These are phyloP conservation scores for Iodosphaeria phyllophila DNA, from an alignment of 2,329 filamentous ascomycete genomes.

Conservation along the genomic window DNA sequence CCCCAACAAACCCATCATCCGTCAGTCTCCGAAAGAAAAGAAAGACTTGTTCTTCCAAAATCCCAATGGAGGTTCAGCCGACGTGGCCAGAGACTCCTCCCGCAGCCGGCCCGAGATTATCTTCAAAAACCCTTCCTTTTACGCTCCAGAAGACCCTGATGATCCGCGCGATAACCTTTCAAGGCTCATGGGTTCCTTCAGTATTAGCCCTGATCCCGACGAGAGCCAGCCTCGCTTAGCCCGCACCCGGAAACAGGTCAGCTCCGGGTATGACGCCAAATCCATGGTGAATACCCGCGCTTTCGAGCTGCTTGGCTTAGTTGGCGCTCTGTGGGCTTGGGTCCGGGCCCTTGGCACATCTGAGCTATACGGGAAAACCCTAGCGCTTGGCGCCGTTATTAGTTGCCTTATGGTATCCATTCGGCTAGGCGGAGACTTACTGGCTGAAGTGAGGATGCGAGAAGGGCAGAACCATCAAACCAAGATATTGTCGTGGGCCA, in stretches of 20 bases:
- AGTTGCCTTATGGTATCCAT: conserved; percentile 12
- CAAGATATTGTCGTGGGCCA: conserved; percentile 9
- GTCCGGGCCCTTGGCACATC: conserved; percentile 8
- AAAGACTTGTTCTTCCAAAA: conserved; percentile 30
- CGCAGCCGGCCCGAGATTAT: conserved; percentile 6
- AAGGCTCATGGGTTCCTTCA: conserved; percentile 15
- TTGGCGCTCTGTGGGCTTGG: conserved; percentile 11
- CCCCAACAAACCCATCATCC: conserved; percentile 32
- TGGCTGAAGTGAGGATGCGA: conserved; percentile 9
- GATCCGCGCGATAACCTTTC: conserved; percentile 14
- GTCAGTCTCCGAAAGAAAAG: conserved; percentile 22
- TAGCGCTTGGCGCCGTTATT: conserved; percentile 11
- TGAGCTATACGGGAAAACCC: conserved; percentile 10
- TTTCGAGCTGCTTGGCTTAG: conserved; percentile 9
- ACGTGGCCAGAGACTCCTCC: conserved; percentile 6
- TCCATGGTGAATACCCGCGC: conserved; percentile 5
- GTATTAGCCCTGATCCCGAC: conserved; percentile 12
- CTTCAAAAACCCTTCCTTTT: conserved; percentile 11
- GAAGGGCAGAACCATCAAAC: no score
- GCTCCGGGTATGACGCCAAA: not conserved
- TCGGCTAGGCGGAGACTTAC: conserved; percentile 12
- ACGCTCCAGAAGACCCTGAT: conserved; percentile 11
- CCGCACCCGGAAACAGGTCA: not conserved
- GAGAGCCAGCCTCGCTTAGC: conserved; percentile 2
- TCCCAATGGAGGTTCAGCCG: conserved; percentile 6